phyloP scores from a whole-genome alignment of 176 grass and related monocot species.

The Carex littledalei region DNA sequence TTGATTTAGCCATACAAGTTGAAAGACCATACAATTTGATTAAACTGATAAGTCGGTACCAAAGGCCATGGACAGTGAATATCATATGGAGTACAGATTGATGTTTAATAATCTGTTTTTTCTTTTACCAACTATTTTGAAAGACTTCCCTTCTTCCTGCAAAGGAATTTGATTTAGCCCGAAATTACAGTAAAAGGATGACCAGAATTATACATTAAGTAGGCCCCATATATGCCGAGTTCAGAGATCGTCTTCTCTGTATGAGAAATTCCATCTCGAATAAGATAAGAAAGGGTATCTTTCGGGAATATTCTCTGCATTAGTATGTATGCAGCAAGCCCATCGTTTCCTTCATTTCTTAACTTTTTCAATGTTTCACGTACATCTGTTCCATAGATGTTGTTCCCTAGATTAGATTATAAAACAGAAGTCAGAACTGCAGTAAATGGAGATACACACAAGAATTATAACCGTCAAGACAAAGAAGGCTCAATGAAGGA shows the following conservation, averaged over 20 bases:
- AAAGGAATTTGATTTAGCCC: not conserved
- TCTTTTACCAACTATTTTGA: not conserved
- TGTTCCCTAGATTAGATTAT: conserved; percentile 56
- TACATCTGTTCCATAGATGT: conserved; percentile 69
- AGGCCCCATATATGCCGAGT: conserved; percentile 75
- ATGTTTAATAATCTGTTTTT: not conserved
- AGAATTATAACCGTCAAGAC: not conserved
- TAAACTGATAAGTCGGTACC: too few relatives aligned
- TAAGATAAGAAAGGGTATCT: conserved; percentile 55
- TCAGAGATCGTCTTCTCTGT: conserved; percentile 78
- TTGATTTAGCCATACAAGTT: too few relatives aligned
- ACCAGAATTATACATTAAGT: conserved; percentile 48
- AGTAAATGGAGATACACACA: not conserved
- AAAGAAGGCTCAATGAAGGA: not conserved
- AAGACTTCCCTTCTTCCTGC: not conserved
- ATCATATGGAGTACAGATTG: not conserved
- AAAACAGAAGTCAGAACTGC: conserved; percentile 16
- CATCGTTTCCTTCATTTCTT: conserved; percentile 48
- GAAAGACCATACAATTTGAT: too few relatives aligned
- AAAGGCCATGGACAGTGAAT: not conserved
- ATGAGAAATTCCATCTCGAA: conserved; percentile 63
- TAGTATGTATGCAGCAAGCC: conserved; percentile 82
- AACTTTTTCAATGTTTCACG: conserved; percentile 48
- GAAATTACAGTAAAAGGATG: conserved; percentile 9
- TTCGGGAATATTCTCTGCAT: conserved; percentile 93